Evolutionary conservation across 352 stramenopile species (phyloP).

Genomic region (Phytophthora pluvialis): DNA sequence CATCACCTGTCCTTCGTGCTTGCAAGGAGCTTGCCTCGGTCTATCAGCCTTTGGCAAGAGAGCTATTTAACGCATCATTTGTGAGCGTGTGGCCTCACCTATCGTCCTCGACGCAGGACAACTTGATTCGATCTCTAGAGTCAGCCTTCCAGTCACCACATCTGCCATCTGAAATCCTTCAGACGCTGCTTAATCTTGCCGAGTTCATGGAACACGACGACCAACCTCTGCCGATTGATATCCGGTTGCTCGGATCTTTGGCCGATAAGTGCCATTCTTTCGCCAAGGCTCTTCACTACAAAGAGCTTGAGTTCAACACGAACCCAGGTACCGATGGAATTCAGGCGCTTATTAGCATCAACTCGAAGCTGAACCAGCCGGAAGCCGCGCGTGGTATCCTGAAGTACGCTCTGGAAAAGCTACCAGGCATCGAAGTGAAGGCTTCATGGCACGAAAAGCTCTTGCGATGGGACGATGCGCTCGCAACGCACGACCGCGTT

Average conservation of each 20-base stretch:
- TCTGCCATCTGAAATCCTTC: conserved; percentile 97
- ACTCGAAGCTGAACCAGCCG: conserved; percentile 96
- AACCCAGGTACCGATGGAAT: conserved; percentile 93
- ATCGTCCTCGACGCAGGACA: conserved; percentile 87
- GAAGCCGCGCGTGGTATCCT: conserved; percentile 99
- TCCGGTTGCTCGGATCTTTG: conserved; percentile 95
- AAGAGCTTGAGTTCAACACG: conserved; percentile 98
- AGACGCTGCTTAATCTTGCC: conserved; percentile 97
- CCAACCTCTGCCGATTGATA: conserved; percentile 97
- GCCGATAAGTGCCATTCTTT: conserved; percentile 99
- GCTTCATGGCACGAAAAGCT: conserved; percentile 99
- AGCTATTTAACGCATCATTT: conserved; percentile 99
- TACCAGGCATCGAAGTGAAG: conserved; percentile 87
- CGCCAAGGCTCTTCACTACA: conserved; percentile 98
- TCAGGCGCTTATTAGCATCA: conserved; percentile 99
- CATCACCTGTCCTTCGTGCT: conserved; percentile 94
- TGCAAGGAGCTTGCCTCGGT: conserved; percentile 97
- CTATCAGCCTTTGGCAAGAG: conserved; percentile 97
- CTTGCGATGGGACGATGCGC: conserved; percentile 96
- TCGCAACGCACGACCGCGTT: conserved; percentile 94
- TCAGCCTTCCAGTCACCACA: conserved; percentile 93
- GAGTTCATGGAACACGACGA: conserved; percentile 99
- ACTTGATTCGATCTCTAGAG: conserved; percentile 95
- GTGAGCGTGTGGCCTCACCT: conserved; percentile 99
- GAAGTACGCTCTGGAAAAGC: conserved; percentile 90